phyloP scores from a whole-genome alignment of 345 rosid genomes.

The Gynandropsis gynandra region DNA sequence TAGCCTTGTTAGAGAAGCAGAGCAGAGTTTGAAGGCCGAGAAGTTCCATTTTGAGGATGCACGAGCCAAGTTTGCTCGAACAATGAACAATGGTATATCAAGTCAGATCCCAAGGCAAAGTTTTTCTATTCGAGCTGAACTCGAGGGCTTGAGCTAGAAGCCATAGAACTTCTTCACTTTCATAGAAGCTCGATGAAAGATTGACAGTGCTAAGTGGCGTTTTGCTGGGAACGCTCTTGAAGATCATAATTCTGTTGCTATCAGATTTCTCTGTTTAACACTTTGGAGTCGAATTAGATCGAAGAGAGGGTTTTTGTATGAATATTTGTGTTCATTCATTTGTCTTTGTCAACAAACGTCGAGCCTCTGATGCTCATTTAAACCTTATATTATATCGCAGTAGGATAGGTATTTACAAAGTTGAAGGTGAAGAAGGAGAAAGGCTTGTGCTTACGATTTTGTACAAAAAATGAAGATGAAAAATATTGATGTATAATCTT shows the following conservation, averaged over 20 bases:
- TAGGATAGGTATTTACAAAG: no score
- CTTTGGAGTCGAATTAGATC: not conserved
- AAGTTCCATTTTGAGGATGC: constrained; percentile 5
- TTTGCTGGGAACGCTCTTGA: not conserved
- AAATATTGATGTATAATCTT: no score
- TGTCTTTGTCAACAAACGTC: not conserved
- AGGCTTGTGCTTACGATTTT: no score
- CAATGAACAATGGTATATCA: constrained; percentile 15
- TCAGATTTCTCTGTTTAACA: not conserved
- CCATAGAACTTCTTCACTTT: constrained; percentile 3
- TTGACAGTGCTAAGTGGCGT: not conserved
- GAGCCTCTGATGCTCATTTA: not conserved
- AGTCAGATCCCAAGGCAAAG: constrained; percentile 16
- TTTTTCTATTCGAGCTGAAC: not conserved
- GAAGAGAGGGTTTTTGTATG: not conserved
- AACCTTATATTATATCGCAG: not conserved
- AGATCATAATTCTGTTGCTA: not conserved
- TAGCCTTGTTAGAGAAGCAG: constrained; percentile 19
- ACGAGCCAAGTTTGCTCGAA: constrained; percentile 4
- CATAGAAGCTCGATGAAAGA: constrained; percentile 4
- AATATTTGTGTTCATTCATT: not conserved
- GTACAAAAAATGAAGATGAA: no score
- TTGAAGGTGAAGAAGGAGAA: no score
- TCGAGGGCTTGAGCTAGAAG: constrained; percentile 12
- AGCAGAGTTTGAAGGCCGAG: constrained; percentile 9